Evolutionary conservation across 306 rosid species (phyloP).

Genomic region (Vigna unguiculata): DNA sequence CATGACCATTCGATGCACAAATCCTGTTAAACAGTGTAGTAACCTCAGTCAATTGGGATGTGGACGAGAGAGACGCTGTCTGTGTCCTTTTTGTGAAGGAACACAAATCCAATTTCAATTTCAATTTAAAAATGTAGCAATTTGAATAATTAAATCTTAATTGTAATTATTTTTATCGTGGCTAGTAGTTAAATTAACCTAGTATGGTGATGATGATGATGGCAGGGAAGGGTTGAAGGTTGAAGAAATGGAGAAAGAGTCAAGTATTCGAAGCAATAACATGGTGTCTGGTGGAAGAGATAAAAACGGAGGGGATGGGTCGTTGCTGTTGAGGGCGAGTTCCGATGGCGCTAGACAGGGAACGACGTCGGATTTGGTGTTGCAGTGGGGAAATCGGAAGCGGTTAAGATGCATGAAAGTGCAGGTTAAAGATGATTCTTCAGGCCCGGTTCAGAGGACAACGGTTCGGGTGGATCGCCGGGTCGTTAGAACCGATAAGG

Average conservation of each 20-base stretch:
- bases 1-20: constrained; percentile 2
- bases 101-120: constrained; percentile 4
- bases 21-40: not conserved
- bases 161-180: not conserved
- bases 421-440: constrained; percentile 75
- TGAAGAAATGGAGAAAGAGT: constrained; percentile 70
- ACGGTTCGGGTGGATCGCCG: constrained; percentile 87
- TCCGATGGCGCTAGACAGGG: constrained; percentile 56
- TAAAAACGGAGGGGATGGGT: constrained; percentile 57
- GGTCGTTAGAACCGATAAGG: constrained; percentile 66
- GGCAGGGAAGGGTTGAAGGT: constrained; percentile 46
- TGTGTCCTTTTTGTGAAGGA: constrained; percentile 8
- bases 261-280: constrained; percentile 35
- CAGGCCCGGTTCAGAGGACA: constrained; percentile 67
- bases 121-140: constrained; percentile 31
- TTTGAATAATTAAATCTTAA: not conserved
- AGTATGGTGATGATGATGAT: constrained; percentile 13
- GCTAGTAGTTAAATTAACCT: constrained; percentile 19
- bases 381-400: constrained; percentile 97
- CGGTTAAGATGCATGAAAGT: constrained; percentile 92
- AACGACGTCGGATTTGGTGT: constrained; percentile 72
- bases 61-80: not conserved
- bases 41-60: not conserved
- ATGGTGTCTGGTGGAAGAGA: constrained; percentile 42
- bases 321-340: constrained; percentile 61